These are phyloP conservation scores for Naganishia antarctica DNA, from an alignment of 768 basidiomycete genomes.

Conservation along the genomic window DNA sequence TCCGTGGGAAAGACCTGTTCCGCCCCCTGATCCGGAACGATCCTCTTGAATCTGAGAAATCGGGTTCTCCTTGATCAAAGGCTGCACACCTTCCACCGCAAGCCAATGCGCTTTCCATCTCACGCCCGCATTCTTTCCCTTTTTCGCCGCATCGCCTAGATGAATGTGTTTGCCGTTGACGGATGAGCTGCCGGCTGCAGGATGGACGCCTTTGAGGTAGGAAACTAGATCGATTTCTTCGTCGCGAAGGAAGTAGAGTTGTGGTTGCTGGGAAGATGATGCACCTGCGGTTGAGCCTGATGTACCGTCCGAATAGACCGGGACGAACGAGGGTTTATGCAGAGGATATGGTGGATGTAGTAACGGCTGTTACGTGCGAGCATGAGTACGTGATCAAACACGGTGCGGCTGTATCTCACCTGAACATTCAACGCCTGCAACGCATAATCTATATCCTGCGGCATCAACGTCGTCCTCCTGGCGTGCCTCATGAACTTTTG, in stretches of 20 bases:
- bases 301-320: conserved; percentile 47
- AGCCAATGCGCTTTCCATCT: conserved; percentile 78
- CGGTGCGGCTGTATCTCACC: conserved; percentile 38
- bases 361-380: conserved; percentile 56
- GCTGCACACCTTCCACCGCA: conserved; percentile 95
- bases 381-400: neutral
- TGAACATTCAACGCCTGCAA: conserved; percentile 92
- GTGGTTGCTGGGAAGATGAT: conserved; percentile 30
- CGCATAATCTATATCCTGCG: conserved; percentile 87
- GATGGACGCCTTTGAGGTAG: conserved; percentile 59
- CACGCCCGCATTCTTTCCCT: conserved; percentile 40
- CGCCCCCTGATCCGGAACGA: conserved; percentile 3
- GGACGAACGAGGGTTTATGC: conserved; percentile 48
- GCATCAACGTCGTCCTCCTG: conserved; percentile 79
- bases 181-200: conserved; percentile 32
- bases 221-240: conserved; percentile 96
- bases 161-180: conserved; percentile 15
- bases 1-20: no score
- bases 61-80: conserved; percentile 91
- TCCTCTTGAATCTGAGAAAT: conserved; percentile 43
- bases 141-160: conserved; percentile 12
- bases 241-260: conserved; percentile 84
- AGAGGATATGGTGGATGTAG: conserved; percentile 72
- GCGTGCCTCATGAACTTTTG: conserved; percentile 95
- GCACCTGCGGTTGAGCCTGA: conserved; percentile 18